Conservation (phyloP, 2,329 filamentous ascomycete species). For the Diaporthe sp. region DNA sequence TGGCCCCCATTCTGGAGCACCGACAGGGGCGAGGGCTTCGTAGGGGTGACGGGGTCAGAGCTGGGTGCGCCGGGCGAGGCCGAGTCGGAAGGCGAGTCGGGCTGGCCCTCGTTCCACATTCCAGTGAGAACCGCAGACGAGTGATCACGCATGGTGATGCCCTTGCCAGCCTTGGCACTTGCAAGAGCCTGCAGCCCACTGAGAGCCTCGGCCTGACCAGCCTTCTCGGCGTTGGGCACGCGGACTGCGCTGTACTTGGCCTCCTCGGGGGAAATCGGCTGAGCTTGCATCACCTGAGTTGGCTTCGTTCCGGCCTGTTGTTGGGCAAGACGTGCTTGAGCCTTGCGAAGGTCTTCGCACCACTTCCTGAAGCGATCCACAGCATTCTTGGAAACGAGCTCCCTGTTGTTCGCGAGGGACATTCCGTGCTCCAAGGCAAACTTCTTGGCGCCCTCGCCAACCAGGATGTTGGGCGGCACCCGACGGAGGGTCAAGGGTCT, state of each 20-base stretch:
- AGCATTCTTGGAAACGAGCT: conserved; percentile 84
- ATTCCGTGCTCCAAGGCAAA: conserved; percentile 88
- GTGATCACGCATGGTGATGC: conserved; percentile 60
- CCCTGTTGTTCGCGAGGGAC: conserved; percentile 79
- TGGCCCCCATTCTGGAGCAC: neutral
- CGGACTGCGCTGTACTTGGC: neutral
- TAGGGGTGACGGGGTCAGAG: conserved; percentile 22
- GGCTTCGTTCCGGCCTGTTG: neutral
- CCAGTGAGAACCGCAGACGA: conserved; percentile 67
- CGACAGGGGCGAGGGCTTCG: conserved; percentile 32
- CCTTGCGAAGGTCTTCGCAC: conserved; percentile 76
- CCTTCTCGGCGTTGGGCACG: neutral
- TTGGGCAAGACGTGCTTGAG: conserved; percentile 43
- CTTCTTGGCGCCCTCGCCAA: conserved; percentile 86
- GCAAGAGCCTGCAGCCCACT: neutral
- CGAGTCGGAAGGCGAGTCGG: conserved; percentile 64
- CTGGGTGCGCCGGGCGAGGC: neutral
- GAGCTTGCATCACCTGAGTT: neutral
- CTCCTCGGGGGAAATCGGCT: neutral
- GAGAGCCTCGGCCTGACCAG: neutral
- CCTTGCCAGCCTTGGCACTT: conserved; percentile 16
- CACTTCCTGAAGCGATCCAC: conserved; percentile 85
- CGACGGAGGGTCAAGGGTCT: conserved; percentile 85
- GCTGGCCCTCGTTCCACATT: conserved; percentile 74
- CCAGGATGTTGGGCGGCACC: conserved; percentile 92